Evolutionary conservation across 179 eudicot species (phyloP).

Genomic region (Vitellaria paradoxa): DNA sequence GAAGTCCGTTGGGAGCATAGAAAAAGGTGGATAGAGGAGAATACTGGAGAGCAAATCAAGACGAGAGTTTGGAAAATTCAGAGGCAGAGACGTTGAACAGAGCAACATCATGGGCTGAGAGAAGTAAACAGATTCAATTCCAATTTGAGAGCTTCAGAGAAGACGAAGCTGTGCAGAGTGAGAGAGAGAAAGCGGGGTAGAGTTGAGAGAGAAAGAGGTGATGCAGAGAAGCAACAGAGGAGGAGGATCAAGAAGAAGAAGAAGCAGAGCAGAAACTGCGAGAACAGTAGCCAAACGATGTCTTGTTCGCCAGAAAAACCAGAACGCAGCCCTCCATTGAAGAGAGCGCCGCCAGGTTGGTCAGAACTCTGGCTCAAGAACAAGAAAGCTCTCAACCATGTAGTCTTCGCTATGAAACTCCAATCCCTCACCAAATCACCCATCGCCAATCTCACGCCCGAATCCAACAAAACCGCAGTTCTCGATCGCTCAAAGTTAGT

Average conservation of each 20-base stretch:
- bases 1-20: constrained; percentile 5
- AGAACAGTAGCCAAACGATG: constrained; percentile 10
- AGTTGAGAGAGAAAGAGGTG: background rate
- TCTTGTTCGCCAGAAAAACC: constrained; percentile 6
- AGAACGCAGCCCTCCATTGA: background rate
- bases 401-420: constrained; percentile 28
- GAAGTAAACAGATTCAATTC: no score
- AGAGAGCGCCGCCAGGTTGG: background rate
- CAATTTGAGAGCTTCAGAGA: background rate
- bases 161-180: background rate
- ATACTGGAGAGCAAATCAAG: background rate
- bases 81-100: background rate
- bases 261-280: background rate
- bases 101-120: background rate
- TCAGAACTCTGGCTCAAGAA: constrained; percentile 15
- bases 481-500: constrained; percentile 20
- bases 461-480: constrained; percentile 23
- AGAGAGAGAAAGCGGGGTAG: background rate
- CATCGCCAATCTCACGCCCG: constrained; percentile 6
- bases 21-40: background rate
- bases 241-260: background rate
- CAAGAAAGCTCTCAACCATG: constrained; percentile 33
- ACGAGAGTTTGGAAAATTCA: background rate
- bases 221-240: background rate
- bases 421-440: constrained; percentile 17